Percentiles rank a stretch among this genome's conserved stretches.
phyloP scores from a whole-genome alignment of 495 filamentous ascomycete species.

The Hyphodiscus hymeniophilus region DNA sequence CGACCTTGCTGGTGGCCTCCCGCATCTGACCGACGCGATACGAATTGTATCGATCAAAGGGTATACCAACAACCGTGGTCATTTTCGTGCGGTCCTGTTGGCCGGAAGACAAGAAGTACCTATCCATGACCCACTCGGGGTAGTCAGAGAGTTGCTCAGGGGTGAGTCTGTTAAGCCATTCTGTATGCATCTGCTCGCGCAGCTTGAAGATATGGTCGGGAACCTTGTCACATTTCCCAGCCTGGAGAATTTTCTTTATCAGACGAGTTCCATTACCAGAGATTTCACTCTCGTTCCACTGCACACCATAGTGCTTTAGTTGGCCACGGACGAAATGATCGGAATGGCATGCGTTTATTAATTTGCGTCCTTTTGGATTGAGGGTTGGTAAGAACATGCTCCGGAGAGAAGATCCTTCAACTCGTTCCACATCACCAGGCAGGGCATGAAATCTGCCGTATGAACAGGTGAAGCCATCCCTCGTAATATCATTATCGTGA shows the following conservation, averaged over 20 bases:
- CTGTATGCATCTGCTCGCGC: conserved; percentile 6
- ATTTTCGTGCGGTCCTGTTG: conserved; percentile 15
- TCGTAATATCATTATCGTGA: not conserved
- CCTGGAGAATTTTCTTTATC: conserved; percentile 14
- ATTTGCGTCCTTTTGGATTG: conserved; percentile 1
- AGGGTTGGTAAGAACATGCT: conserved; percentile 13
- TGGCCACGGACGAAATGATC: conserved; percentile 15
- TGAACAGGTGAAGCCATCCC: conserved; percentile 11
- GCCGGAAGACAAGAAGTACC: conserved; percentile 17
- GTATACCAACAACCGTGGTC: conserved; percentile 14
- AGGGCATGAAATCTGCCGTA: conserved; percentile 5
- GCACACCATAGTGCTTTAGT: conserved; percentile 17
- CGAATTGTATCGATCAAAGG: conserved; percentile 1
- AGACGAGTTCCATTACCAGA: conserved; percentile 14
- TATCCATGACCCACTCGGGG: conserved; percentile 12
- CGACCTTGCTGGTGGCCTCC: conserved; percentile 6
- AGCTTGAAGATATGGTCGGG: conserved; percentile 13
- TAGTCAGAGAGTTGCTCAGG: conserved; percentile 5
- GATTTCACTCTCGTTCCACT: conserved; percentile 14
- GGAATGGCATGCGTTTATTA: conserved; percentile 3
- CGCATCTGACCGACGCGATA: conserved; percentile 1
- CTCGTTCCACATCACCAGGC: conserved; percentile 5
- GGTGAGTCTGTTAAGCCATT: conserved; percentile 15
- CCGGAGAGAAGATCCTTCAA: conserved; percentile 8
- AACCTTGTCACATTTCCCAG: conserved; percentile 16